Evolutionary conservation across 306 rosid species (phyloP).

Genomic region (Gastrolobium villosum): DNA sequence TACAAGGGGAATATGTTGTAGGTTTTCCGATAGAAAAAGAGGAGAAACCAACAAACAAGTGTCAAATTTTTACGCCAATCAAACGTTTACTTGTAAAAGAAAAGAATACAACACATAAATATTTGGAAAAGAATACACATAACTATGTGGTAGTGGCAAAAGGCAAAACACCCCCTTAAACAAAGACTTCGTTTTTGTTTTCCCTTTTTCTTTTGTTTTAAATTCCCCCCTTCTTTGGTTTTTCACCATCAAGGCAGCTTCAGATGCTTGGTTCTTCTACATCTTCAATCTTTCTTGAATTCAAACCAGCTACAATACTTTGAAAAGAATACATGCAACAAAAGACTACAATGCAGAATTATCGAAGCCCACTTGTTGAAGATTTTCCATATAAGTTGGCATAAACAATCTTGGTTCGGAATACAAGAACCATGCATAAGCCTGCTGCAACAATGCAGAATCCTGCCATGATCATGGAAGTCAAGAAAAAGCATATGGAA

Average conservation of each 20-base stretch:
- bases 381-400: constrained; percentile 77
- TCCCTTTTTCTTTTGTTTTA: not conserved
- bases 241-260: constrained; percentile 36
- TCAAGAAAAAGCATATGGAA: constrained; percentile 77
- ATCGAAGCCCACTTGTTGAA: constrained; percentile 41
- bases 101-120: not conserved
- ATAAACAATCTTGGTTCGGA: constrained; percentile 81
- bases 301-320: constrained; percentile 30
- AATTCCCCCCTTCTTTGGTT: not conserved
- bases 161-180: not conserved
- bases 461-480: constrained; percentile 75
- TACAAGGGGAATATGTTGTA: constrained; percentile 5
- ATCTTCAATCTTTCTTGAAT: constrained; percentile 26
- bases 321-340: constrained; percentile 19
- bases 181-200: too few relatives aligned
- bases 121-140: not conserved
- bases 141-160: constrained; percentile 16
- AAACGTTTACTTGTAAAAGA: constrained; percentile 1
- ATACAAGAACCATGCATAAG: constrained; percentile 79
- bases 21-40: not conserved
- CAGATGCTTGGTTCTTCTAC: constrained; percentile 36
- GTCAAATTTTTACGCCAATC: constrained; percentile 9
- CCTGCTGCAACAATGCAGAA: constrained; percentile 72
- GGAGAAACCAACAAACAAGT: not conserved
- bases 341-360: constrained; percentile 27